Conservation (phyloP, 495 filamentous ascomycete genomes). For the Podospora didyma region DNA sequence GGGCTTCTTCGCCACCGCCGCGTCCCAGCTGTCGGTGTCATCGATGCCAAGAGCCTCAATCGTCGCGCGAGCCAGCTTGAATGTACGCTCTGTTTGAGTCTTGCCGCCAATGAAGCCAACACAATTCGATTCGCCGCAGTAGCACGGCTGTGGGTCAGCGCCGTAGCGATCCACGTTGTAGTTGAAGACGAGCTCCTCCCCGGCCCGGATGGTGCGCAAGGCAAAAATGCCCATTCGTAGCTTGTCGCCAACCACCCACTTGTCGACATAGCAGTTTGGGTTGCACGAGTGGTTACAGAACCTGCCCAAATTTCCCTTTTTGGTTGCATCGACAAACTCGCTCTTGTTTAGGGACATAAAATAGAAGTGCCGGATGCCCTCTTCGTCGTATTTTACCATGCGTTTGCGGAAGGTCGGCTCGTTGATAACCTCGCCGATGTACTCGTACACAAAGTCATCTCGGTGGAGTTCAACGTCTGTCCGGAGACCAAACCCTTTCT, state of each 20-base stretch:
- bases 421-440: slow-evolving; percentile 97
- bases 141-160: slow-evolving; percentile 92
- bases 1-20: slow-evolving; percentile 77
- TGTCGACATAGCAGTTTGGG: slow-evolving; percentile 98
- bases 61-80: slow-evolving; percentile 82
- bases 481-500: slow-evolving; percentile 92
- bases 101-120: slow-evolving; percentile 95
- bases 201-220: slow-evolving; percentile 75
- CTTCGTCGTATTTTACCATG: slow-evolving; percentile 86
- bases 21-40: slow-evolving; percentile 88
- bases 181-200: slow-evolving; percentile 98
- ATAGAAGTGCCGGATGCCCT: slow-evolving; percentile 98
- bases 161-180: slow-evolving; percentile 99
- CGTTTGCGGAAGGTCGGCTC: slow-evolving; percentile 81
- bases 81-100: slow-evolving; percentile 93
- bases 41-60: slow-evolving; percentile 97
- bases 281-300: slow-evolving; percentile 99
- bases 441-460: slow-evolving; percentile 94
- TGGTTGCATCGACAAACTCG: slow-evolving; percentile 97
- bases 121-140: slow-evolving; percentile 93
- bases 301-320: slow-evolving; percentile 89
- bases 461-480: slow-evolving; percentile 70
- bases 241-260: slow-evolving; percentile 99
- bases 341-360: slow-evolving; percentile 98
- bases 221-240: slow-evolving; percentile 99